Base-by-base conservation (phyloP, 768 basidiomycete genomes). In the Pluteus cervinus region DNA sequence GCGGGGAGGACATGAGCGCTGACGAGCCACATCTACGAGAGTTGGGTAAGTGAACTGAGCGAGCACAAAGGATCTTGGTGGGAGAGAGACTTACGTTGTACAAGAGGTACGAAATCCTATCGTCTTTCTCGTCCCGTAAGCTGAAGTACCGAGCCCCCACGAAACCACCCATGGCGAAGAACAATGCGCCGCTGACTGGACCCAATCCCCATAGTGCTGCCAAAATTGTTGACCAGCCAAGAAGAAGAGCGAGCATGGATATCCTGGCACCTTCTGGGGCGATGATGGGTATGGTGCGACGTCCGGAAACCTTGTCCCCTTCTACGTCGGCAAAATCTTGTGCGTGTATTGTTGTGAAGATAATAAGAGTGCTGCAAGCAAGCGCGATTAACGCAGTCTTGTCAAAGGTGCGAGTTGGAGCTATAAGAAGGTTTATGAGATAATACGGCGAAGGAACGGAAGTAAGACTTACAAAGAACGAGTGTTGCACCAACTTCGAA, bases 301-400 rank as follows among this genome's bases (percentile, higher is more conserved):
- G 58, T 1, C 66, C 65, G 0, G 54, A 52, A n/a, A 54, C 33
- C 4, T 48, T 46, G 33, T 73, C 73, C 0, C 71, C 71, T n/a
- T 56, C 53, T 10, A 61, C 46, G 37, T 74, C 73, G 20, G 65
- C 56, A 40, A 68, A 74, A 40, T 74, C 73, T 48, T 57, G 56
- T 1, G 67, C 62, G 15, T 73, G 70, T 8, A 71, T 65, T 3
- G 71, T 73, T 1, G 71, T 69, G 11, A 64, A 46, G 22, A 71
- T 62, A 9, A 69, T 50, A 12, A 48, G 43, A 25, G 18, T 37
- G 33, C 50, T 56, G 28, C 35, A 34, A 5, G 43, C 7, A 8
- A 54, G 36, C 12, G 53, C 46, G n/a, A 16, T 11, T 7, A 48
- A 14, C 2, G 45, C 34, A 9, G 31, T 40, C 7, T 11, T 23